phyloP scores from a whole-genome alignment of 257 asterid species.

The Solanum ossicruentum region DNA sequence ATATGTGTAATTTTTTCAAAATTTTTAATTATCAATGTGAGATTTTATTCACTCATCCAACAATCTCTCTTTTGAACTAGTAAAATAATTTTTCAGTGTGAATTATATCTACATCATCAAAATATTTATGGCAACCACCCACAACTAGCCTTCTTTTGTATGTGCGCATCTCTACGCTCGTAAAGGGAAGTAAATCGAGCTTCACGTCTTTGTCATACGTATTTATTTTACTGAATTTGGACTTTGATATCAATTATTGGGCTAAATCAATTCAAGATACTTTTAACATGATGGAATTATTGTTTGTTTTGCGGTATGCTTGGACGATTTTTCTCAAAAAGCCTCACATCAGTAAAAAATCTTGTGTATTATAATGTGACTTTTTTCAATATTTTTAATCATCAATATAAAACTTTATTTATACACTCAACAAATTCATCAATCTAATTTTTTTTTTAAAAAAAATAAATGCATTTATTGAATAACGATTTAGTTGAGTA shows the following conservation, averaged over 20 bases:
- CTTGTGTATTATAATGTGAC: no score
- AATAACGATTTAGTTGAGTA: neutral
- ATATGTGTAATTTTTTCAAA: no score
- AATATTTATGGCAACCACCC: neutral
- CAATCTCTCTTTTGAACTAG: neutral
- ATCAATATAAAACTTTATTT: neutral
- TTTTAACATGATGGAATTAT: neutral
- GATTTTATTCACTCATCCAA: neutral
- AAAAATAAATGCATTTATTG: neutral
- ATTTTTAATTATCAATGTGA: neutral
- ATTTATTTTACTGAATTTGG: neutral
- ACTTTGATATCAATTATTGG: neutral
- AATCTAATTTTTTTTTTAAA: no score
- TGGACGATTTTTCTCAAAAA: no score
- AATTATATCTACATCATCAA: neutral
- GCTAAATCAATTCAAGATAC: neutral
- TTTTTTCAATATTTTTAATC: no score
- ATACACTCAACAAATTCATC: neutral
- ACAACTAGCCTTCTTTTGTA: neutral
- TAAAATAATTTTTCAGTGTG: neutral
- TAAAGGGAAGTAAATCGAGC: neutral
- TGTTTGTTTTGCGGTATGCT: no score
- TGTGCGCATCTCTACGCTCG: neutral
- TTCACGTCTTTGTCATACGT: neutral
- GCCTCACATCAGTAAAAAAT: neutral